Evolutionary conservation across 2,329 filamentous ascomycete genomes (phyloP).

Genomic region (Onygena corvina): DNA sequence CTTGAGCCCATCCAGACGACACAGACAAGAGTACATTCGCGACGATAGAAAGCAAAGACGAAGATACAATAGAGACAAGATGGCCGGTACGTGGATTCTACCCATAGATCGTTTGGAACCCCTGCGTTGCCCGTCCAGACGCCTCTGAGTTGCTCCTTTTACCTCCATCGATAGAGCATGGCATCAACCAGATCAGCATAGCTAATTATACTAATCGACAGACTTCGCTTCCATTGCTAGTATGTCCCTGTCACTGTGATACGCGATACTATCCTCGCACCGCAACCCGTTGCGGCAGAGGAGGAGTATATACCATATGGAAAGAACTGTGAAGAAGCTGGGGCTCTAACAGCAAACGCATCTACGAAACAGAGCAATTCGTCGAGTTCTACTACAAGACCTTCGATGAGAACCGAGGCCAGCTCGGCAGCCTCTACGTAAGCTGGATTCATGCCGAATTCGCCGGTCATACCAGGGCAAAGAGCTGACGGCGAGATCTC

Average conservation of each 20-base stretch:
- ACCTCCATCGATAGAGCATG: not conserved
- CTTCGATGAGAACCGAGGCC: constrained; percentile 61
- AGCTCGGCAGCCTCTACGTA: constrained; percentile 68
- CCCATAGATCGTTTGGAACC: constrained; percentile 14
- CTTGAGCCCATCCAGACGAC: not conserved
- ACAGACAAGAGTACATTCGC: not conserved
- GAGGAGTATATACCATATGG: not conserved
- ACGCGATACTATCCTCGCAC: not conserved
- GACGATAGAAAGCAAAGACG: not conserved
- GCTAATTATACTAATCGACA: constrained; percentile 13
- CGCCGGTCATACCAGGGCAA: not conserved
- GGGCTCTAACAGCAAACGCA: constrained; percentile 11
- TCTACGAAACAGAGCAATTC: constrained; percentile 58
- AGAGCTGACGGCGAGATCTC: constrained; percentile 7
- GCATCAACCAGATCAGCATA: not conserved
- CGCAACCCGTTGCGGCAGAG: not conserved
- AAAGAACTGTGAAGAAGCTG: constrained; percentile 43
- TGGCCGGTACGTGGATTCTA: constrained; percentile 24
- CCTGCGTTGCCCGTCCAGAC: not conserved
- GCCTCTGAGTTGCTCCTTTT: not conserved
- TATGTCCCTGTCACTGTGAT: constrained; percentile 21
- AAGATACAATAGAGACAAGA: constrained; percentile 20
- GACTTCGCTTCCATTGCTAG: constrained; percentile 31
- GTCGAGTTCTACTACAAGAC: constrained; percentile 80
- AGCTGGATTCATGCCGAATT: not conserved